These are phyloP conservation scores for Backusella parvicylindrica DNA, from an alignment of 192 early-diverging fungal genomes.

Conservation along the genomic window DNA sequence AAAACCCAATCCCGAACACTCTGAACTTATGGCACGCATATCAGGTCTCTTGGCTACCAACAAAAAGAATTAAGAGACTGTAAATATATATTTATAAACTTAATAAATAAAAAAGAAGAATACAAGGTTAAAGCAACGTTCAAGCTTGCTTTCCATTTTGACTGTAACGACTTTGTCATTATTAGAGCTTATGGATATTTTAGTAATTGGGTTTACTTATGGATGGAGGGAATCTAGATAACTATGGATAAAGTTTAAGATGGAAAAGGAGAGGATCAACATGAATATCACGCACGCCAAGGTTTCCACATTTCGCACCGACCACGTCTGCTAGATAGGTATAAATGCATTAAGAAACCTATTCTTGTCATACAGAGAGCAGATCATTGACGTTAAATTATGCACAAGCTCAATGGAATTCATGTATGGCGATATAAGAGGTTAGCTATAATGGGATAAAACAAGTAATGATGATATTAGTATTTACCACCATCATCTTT, in stretches of 20 bases:
- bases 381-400: not conserved
- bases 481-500: too few species aligned
- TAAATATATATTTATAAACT: slow-evolving; percentile 1
- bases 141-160: not conserved
- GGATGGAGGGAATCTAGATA: not conserved
- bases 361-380: not conserved
- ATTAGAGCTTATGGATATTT: not conserved
- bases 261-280: not conserved
- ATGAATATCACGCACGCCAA: not conserved
- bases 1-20: slow-evolving; percentile 19
- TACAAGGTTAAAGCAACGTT: not conserved
- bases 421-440: too few species aligned
- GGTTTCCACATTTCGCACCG: not conserved
- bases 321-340: not conserved
- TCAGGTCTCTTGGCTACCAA: slow-evolving; percentile 4
- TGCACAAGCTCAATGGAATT: not conserved
- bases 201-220: not conserved
- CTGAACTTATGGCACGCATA: slow-evolving; percentile 19
- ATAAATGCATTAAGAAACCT: too few species aligned
- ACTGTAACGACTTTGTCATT: not conserved
- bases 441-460: too few species aligned
- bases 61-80: not conserved
- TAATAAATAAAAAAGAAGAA: not conserved
- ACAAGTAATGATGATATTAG: too few species aligned
- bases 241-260: not conserved